Evolutionary conservation across 2,329 filamentous ascomycete species (phyloP), one percentile per base, ranked within the genome.

Genomic region (Xenoacremonium recifei): DNA sequence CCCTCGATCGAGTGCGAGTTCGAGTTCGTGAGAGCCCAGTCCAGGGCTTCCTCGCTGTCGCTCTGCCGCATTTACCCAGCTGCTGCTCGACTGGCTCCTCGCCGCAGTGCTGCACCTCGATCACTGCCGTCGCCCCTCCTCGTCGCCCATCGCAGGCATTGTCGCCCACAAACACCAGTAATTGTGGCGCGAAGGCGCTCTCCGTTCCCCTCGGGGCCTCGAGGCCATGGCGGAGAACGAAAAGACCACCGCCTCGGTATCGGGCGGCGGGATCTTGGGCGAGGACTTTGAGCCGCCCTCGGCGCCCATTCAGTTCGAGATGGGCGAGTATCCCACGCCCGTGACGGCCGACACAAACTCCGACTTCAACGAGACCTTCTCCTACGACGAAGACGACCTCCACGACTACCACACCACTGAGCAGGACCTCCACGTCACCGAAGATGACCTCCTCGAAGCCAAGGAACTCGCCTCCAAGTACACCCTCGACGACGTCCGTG

Each of bases 401-500:
- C 54, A 47, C 47, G 58, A 64, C 37, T 58, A 60, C 38, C 55
- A 54, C 19, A 45, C 49, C 6, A 56, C 64, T 19, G 64, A 66
- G 49, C 64, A 68, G 41, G 62, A 67, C 42, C 63, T 72, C 40
- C 70, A 72, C 46, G 69, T 71, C 21, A 72, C 70, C 35, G 69
- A 72, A 49, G 64, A 71, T 35, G 70, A 73, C 46, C 59, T 73
- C 7, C 63, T 69, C 40, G 67, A 73, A 51, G 71, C 70, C 39
- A 69, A 67, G 49, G 68, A 70, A 44, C 57, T 70, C 31, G 71
- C 70, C 39, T 64, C 61, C 37, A 64, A 62, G 47, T 66, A 68
- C 46, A 69, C 63, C 15, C 66, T 69, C 33, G 67, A 68, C n/a
- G 66, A 70, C 50, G 67, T 68, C 32, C 64, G 64, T 52, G 59